Percentiles rank a stretch among this genome's conserved stretches.
phyloP scores from a whole-genome alignment of 139 green algal species.

The Parachlorella kessleri region DNA sequence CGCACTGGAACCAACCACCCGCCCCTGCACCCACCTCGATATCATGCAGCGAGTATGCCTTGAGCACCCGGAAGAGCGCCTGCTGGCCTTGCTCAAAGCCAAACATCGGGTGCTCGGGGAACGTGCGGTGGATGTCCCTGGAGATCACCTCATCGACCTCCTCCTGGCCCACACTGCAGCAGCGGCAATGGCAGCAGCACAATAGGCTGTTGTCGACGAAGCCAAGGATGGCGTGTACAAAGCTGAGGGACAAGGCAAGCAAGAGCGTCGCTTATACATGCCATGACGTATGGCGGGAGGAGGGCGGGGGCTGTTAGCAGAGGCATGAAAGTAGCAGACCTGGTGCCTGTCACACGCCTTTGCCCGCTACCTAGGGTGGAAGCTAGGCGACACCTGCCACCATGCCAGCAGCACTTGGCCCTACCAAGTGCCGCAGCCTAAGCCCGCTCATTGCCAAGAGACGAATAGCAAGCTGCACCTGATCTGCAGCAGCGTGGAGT shows the following conservation, averaged over 20 bases:
- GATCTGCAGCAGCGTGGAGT: conserved; percentile 79
- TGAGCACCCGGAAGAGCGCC: conserved; percentile 87
- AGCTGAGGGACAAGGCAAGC: no score
- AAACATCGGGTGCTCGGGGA: conserved; percentile 93
- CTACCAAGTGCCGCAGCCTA: no score
- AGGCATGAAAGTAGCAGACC: not conserved
- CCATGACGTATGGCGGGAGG: no score
- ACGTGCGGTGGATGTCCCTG: conserved; percentile 94
- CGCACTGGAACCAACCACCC: no score
- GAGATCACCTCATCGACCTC: conserved; percentile 89
- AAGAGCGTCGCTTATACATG: no score
- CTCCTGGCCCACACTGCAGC: conserved; percentile 61
- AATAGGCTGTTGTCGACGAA: no score
- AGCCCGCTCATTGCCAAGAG: not conserved
- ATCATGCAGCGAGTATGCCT: conserved; percentile 90
- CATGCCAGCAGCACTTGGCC: no score
- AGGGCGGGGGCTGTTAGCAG: not conserved
- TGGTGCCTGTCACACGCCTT: no score
- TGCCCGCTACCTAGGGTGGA: no score
- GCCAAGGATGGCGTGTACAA: no score
- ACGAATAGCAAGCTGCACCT: conserved; percentile 39
- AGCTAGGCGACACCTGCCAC: no score
- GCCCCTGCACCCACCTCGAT: conserved; percentile 64
- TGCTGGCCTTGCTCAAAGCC: conserved; percentile 61
- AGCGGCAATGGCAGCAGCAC: no score